A percentile compares a stretch with the other conserved stretches of the same genome.
These are phyloP conservation scores for Sindora glabra DNA, from an alignment of 306 rosid genomes.

Conservation along the genomic window DNA sequence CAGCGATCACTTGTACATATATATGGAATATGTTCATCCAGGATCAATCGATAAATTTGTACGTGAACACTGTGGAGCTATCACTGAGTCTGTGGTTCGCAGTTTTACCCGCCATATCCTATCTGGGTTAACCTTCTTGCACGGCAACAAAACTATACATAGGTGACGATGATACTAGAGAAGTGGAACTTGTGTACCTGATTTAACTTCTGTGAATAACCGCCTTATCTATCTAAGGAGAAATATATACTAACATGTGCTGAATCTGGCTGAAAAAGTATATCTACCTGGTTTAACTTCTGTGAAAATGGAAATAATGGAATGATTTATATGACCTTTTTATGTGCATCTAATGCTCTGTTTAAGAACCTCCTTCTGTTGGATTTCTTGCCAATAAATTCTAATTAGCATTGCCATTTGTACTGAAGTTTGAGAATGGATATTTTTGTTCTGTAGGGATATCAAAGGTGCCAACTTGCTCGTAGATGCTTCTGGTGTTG, in stretches of 20 bases:
- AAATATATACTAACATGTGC: background rate
- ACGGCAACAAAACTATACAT: constrained; percentile 66
- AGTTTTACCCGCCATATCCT: constrained; percentile 79
- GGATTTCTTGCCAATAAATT: background rate
- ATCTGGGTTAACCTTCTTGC: constrained; percentile 76
- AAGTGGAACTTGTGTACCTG: background rate
- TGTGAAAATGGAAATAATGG: too few relatives aligned
- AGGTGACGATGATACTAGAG: constrained; percentile 44
- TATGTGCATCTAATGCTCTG: background rate
- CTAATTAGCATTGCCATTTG: constrained; percentile 9
- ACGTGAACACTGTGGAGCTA: constrained; percentile 58
- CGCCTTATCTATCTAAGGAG: background rate
- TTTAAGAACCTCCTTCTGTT: background rate
- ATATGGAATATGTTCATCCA: constrained; percentile 83
- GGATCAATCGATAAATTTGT: constrained; percentile 78
- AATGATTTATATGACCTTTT: background rate
- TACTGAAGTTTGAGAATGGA: background rate
- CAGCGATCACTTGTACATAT: constrained; percentile 71
- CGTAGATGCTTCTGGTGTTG: constrained; percentile 69
- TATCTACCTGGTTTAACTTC: too few relatives aligned
- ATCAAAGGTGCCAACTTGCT: constrained; percentile 97
- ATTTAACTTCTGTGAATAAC: background rate
- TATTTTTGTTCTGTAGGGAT: constrained; percentile 49
- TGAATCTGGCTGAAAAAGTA: background rate
- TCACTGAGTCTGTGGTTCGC: constrained; percentile 83